Evolutionary conservation across 257 asterid genomes (phyloP).

Genomic region (Apocynum venetum): DNA sequence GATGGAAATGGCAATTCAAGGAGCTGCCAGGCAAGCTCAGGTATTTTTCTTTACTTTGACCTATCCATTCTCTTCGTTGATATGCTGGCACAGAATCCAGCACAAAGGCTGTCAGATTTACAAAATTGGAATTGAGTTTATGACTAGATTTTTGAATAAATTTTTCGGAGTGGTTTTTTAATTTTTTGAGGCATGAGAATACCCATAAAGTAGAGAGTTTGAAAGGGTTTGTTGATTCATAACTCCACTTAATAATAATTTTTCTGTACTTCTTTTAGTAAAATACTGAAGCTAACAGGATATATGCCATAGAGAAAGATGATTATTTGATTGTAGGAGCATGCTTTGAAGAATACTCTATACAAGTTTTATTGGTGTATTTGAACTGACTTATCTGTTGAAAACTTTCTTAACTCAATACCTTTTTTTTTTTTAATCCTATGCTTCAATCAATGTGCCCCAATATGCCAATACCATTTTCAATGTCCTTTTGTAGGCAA

Average conservation of each 20-base stretch:
- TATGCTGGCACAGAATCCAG: background rate
- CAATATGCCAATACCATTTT: background rate
- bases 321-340: background rate
- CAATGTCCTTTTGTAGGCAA: constrained; percentile 52
- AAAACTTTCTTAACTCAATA: background rate
- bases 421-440: background rate
- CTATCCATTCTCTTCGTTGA: background rate
- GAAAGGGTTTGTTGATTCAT: background rate
- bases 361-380: background rate
- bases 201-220: background rate
- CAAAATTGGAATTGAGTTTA: background rate
- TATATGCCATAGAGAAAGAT: background rate
- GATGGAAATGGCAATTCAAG: constrained; percentile 92
- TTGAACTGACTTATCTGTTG: background rate
- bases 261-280: background rate
- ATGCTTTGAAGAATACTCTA: background rate
- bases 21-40: constrained; percentile 99
- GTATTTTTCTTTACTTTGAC: constrained; percentile 26
- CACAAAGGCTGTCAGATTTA: background rate
- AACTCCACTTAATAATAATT: background rate
- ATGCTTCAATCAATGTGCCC: background rate
- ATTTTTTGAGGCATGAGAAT: background rate
- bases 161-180: background rate
- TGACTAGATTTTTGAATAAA: background rate
- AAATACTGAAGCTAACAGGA: background rate